Conservation (phyloP, 805 yeast species). For the Yarrowia bubula region DNA sequence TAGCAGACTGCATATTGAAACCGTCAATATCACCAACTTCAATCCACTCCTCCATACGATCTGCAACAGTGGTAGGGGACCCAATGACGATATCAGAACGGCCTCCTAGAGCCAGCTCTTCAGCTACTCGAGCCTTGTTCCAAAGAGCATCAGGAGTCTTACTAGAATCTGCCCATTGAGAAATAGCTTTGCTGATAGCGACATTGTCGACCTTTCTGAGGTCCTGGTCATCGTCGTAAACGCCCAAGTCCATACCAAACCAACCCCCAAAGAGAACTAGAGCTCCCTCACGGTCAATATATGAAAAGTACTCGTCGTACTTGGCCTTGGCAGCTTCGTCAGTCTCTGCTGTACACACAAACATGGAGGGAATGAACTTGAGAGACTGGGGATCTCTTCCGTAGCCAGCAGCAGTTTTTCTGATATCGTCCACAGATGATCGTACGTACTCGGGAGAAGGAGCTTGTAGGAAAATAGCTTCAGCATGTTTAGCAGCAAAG, state of each 20-base stretch:
- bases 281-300: conserved; percentile 45
- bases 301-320: conserved; percentile 39
- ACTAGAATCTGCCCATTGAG: conserved; percentile 40
- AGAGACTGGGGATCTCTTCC: conserved; percentile 43
- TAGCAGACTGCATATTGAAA: conserved; percentile 44
- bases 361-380: conserved; percentile 43
- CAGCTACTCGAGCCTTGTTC: conserved; percentile 37
- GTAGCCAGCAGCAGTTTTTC: conserved; percentile 39
- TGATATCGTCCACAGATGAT: conserved; percentile 39
- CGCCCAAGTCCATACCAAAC: conserved; percentile 46
- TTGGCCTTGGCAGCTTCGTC: conserved; percentile 45
- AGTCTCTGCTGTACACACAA: conserved; percentile 44
- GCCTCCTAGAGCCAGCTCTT: conserved; percentile 41
- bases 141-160: conserved; percentile 36
- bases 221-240: conserved; percentile 40
- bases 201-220: conserved; percentile 39
- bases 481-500: conserved; percentile 47
- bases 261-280: conserved; percentile 44
- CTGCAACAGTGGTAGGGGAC: conserved; percentile 43
- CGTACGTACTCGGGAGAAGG: conserved; percentile 40
- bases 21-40: conserved; percentile 46
- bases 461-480: conserved; percentile 44
- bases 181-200: conserved; percentile 40
- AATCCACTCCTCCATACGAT: conserved; percentile 44
- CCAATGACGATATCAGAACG: conserved; percentile 40